Conservation (phyloP, 2,329 filamentous ascomycete species). For the Rugonectria rugulosa region DNA sequence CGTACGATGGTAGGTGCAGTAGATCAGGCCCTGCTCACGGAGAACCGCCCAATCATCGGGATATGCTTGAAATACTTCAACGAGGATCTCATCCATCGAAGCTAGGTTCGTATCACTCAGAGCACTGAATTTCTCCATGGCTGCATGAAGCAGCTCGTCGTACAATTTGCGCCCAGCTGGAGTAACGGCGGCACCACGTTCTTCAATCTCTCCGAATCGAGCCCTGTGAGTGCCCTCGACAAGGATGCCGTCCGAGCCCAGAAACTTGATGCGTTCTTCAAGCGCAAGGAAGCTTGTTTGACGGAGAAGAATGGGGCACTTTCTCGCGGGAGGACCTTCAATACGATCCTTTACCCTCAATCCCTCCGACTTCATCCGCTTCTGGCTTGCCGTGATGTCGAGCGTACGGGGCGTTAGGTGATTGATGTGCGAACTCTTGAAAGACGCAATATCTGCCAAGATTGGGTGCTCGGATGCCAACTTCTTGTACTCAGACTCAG, state of each 20-base stretch:
- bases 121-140: constrained; percentile 26
- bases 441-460: constrained; percentile 55
- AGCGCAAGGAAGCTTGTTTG: constrained; percentile 63
- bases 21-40: constrained; percentile 46
- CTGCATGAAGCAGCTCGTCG: constrained; percentile 49
- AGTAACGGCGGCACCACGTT: constrained; percentile 59
- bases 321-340: constrained; percentile 56
- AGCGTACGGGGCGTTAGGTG: constrained; percentile 60
- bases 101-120: background rate
- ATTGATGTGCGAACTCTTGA: constrained; percentile 57
- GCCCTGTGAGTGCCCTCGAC: constrained; percentile 53
- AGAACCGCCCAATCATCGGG: constrained; percentile 53
- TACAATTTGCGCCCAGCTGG: constrained; percentile 53
- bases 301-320: constrained; percentile 55
- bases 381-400: constrained; percentile 55
- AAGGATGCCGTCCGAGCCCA: constrained; percentile 24
- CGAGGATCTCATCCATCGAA: constrained; percentile 33
- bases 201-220: constrained; percentile 61
- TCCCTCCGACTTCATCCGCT: constrained; percentile 49
- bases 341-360: constrained; percentile 57
- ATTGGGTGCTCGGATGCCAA: constrained; percentile 55
- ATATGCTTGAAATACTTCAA: constrained; percentile 44
- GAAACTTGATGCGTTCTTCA: constrained; percentile 55
- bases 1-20: constrained; percentile 44
- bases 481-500: constrained; percentile 49